Evolutionary conservation across 208 protist genomes (phyloP).

Genomic region (Leishmania amazonensis): DNA sequence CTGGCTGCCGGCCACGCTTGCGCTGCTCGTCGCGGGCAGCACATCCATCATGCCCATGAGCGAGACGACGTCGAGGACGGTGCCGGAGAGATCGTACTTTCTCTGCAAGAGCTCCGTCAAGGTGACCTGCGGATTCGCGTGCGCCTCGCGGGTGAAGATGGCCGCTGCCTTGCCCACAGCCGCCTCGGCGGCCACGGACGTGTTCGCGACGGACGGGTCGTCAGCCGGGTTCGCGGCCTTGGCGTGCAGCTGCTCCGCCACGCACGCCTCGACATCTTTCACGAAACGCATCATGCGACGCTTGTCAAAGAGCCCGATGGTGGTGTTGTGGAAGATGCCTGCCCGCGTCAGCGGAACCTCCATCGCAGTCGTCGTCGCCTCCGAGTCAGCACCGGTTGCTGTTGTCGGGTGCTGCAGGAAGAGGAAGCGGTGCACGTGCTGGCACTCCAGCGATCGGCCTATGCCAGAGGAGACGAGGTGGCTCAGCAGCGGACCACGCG

Average conservation of each 20-base stretch:
- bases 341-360: slow-evolving; percentile 81
- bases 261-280: slow-evolving; percentile 68
- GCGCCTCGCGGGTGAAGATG: slow-evolving; percentile 14
- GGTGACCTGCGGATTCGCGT: slow-evolving; percentile 30
- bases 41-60: slow-evolving; percentile 66
- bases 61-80: slow-evolving; percentile 61
- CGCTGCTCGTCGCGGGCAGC: background rate
- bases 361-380: slow-evolving; percentile 21
- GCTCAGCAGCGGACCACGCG: slow-evolving; percentile 51
- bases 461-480: slow-evolving; percentile 54
- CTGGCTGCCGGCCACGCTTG: background rate
- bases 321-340: slow-evolving; percentile 70
- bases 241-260: slow-evolving; percentile 84
- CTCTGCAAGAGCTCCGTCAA: slow-evolving; percentile 46
- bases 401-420: slow-evolving; percentile 36
- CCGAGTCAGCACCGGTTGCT: background rate
- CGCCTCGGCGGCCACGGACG: slow-evolving; percentile 25
- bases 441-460: slow-evolving; percentile 69
- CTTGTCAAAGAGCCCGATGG: slow-evolving; percentile 87
- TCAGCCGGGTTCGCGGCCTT: slow-evolving; percentile 51
- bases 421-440: slow-evolving; percentile 49
- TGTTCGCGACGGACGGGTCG: slow-evolving; percentile 33
- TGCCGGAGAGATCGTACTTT: slow-evolving; percentile 50
- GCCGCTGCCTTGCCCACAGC: slow-evolving; percentile 24
- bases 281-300: slow-evolving; percentile 93